Evolutionary conservation across 305 asterid genomes (phyloP).

Genomic region (Fraxinus velutina): DNA sequence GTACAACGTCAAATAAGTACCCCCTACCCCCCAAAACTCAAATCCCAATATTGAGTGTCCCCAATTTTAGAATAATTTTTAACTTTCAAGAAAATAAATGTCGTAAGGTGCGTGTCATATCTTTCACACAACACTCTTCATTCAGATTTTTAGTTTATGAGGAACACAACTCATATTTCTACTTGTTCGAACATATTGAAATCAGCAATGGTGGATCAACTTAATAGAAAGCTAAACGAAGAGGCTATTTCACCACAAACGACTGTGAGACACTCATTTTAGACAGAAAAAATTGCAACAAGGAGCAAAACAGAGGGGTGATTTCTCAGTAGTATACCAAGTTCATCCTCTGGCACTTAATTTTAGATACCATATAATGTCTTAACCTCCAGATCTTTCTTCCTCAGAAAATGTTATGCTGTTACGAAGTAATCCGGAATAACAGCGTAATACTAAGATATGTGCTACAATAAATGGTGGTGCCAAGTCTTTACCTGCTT

Average conservation of each 20-base stretch:
- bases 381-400: background rate
- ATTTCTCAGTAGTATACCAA: background rate
- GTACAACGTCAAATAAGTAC: background rate
- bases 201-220: background rate
- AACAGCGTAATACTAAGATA: background rate
- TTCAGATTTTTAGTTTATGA: background rate
- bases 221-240: background rate
- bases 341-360: background rate
- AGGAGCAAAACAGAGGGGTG: background rate
- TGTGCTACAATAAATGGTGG: slow-evolving; percentile 4
- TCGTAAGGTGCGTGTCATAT: background rate
- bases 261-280: background rate
- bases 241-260: background rate
- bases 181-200: background rate
- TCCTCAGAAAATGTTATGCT: background rate
- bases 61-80: background rate
- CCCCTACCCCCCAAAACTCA: background rate
- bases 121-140: background rate
- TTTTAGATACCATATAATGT: background rate
- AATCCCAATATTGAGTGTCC: background rate
- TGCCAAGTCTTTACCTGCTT: slow-evolving; percentile 53
- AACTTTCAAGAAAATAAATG: background rate
- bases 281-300: background rate
- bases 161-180: background rate
- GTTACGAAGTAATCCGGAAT: background rate